Percentiles rank a stretch among this genome's conserved stretches.
phyloP scores from a whole-genome alignment of 495 filamentous ascomycete genomes.

The Penicillium paradoxum region DNA sequence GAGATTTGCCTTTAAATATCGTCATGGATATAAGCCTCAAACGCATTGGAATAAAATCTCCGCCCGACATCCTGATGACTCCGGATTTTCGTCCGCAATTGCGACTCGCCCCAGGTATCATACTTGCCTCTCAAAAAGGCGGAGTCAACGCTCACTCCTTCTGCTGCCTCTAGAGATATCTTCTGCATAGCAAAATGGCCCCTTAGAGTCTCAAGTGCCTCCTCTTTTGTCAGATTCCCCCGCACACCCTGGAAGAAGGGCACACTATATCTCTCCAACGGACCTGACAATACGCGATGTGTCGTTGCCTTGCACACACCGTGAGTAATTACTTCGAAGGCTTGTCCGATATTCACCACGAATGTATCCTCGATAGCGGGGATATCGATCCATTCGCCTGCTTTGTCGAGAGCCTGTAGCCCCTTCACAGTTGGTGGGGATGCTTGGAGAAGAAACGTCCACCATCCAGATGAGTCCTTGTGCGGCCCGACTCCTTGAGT shows the following conservation, averaged over 20 bases:
- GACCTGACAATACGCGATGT: constrained; percentile 39
- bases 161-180: not conserved
- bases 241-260: constrained; percentile 46
- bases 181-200: constrained; percentile 21
- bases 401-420: constrained; percentile 45
- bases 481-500: constrained; percentile 50
- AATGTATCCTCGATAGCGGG: constrained; percentile 45
- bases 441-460: constrained; percentile 52
- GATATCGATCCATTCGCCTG: constrained; percentile 47
- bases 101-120: constrained; percentile 45
- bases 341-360: constrained; percentile 55
- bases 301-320: constrained; percentile 49
- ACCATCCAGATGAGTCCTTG: constrained; percentile 54
- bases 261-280: constrained; percentile 37
- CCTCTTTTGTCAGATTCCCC: constrained; percentile 31
- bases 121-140: constrained; percentile 40
- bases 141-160: constrained; percentile 35
- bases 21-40: constrained; percentile 32
- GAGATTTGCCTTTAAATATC: too few relatives aligned
- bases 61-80: constrained; percentile 39
- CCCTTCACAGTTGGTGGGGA: constrained; percentile 39
- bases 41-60: constrained; percentile 37
- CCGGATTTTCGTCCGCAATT: constrained; percentile 41
- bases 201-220: constrained; percentile 29
- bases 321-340: constrained; percentile 53